Percentiles rank a stretch among this genome's conserved stretches.
These are phyloP conservation scores for Pseudocercospora fijiensis DNA, from an alignment of 2,329 filamentous ascomycete genomes.

Conservation along the genomic window DNA sequence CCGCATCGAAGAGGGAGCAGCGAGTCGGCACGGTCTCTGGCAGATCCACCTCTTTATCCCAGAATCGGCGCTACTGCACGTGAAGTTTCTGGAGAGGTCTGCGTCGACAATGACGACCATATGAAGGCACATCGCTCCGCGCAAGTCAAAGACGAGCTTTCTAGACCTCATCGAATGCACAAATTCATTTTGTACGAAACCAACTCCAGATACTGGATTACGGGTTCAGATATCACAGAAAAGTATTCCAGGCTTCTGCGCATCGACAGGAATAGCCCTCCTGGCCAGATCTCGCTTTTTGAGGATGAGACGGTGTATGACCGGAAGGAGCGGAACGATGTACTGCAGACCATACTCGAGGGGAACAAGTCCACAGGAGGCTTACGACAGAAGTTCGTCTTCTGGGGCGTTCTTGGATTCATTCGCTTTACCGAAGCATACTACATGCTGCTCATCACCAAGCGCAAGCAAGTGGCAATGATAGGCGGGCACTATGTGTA, in stretches of 20 bases:
- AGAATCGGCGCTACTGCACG: conserved; percentile 34
- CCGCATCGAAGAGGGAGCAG: conserved; percentile 15
- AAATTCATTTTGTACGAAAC: conserved; percentile 98
- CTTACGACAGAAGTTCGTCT: conserved; percentile 82
- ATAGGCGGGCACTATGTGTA: conserved; percentile 95
- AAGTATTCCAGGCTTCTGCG: conserved; percentile 87
- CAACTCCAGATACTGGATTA: conserved; percentile 86
- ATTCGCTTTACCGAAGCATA: conserved; percentile 93
- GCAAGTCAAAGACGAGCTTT: conserved; percentile 22
- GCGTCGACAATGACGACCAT: conserved; percentile 27
- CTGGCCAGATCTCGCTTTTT: conserved; percentile 74
- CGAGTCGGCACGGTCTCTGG: conserved; percentile 16
- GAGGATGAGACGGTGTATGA: conserved; percentile 96
- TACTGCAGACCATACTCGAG: conserved; percentile 92
- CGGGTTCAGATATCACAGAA: conserved; percentile 88
- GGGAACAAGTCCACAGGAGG: conserved; percentile 90
- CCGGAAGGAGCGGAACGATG: conserved; percentile 84
- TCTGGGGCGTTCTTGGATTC: conserved; percentile 92
- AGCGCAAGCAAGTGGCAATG: conserved; percentile 93
- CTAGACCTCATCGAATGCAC: conserved; percentile 63
- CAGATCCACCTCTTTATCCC: conserved; percentile 29
- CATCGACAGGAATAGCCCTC: conserved; percentile 83
- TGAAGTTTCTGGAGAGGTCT: conserved; percentile 28
- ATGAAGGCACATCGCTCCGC: conserved; percentile 22
- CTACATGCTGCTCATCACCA: conserved; percentile 96